phyloP scores from a whole-genome alignment of 208 protist species.

The Naegleria fowleri region DNA sequence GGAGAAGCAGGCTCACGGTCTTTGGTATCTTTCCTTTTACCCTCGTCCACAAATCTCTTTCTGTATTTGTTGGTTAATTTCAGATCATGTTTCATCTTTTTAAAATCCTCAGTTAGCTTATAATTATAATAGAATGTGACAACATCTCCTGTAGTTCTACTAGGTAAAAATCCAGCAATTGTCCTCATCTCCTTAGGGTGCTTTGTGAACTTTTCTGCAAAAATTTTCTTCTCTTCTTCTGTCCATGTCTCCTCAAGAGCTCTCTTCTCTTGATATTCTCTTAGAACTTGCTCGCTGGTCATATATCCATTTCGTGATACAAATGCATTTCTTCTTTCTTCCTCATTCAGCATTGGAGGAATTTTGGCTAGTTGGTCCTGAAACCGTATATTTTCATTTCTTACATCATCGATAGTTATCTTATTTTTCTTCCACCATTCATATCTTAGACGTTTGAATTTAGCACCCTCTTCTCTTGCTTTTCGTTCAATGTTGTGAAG shows the following conservation, averaged over 20 bases:
- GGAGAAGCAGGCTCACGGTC: neutral
- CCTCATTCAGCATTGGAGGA: neutral
- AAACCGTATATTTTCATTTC: neutral
- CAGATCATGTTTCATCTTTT: neutral
- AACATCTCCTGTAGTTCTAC: conserved; percentile 41
- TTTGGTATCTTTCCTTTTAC: neutral
- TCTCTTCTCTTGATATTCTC: neutral
- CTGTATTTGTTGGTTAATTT: neutral
- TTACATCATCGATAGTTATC: neutral
- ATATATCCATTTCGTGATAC: neutral
- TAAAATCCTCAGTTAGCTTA: conserved; percentile 33
- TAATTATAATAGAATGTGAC: conserved; percentile 46
- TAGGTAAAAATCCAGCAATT: conserved; percentile 37
- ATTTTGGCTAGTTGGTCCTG: neutral
- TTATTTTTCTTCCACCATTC: neutral
- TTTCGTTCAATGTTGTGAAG: neutral
- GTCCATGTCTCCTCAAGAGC: conserved; percentile 21
- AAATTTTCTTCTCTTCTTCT: conserved; percentile 26
- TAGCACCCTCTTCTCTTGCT: neutral
- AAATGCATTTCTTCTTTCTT: neutral
- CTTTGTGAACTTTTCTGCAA: conserved; percentile 25
- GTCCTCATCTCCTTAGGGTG: conserved; percentile 45
- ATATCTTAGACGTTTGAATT: neutral
- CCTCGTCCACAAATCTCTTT: neutral
- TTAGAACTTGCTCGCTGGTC: neutral